Base-by-base conservation (phyloP, 352 stramenopile species). In the Phytophthora pini region DNA sequence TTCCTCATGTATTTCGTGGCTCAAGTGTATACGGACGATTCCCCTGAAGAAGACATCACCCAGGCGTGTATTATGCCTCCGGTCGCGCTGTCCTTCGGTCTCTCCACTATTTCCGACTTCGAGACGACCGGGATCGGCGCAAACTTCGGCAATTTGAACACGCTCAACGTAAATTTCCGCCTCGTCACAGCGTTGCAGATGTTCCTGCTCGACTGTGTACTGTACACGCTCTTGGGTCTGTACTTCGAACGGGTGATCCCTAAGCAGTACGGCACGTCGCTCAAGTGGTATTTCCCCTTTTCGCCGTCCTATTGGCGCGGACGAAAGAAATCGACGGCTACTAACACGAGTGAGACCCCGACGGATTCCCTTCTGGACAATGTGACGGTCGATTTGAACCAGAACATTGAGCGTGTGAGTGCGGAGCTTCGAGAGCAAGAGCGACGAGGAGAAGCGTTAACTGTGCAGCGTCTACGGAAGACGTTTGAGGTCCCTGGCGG, bases 201-300 rank as follows among this genome's bases (percentile, higher is more conserved):
- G 62, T 81, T 98, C 39, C 22, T 86, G 0, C 15, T 97, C 3
- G 94, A 98, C 57, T 73, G 82, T 3, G 50, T 97, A 9, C 29
- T 97, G 22, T 98, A 97, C 79, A 91, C 80, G n/a, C n/a, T 97
- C 2, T 53, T 98, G 2, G 93, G 83, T 0, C 64, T 87, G 58
- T 98, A 98, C 70, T 76, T 98, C n/a, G 92, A 97, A 31, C 76
- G 89, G 46, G 88, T 97, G 10, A 70, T 98, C 8, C 88, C 94
- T 1, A 93, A 88, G 56, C 83, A 97, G 60, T 97, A 94, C 63
- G 94, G 94, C 15, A 90, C 88, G 31, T 69, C 76, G 0, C 69
- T 89, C 45, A 95, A 94, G 12, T 98, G 90, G 84, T 97, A 97
- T 68, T 98, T 98, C 66, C 77, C 86, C 0, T 34, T 97, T 13